phyloP scores from a whole-genome alignment of 2,329 filamentous ascomycete genomes.

The Tolypocladium amazonense region DNA sequence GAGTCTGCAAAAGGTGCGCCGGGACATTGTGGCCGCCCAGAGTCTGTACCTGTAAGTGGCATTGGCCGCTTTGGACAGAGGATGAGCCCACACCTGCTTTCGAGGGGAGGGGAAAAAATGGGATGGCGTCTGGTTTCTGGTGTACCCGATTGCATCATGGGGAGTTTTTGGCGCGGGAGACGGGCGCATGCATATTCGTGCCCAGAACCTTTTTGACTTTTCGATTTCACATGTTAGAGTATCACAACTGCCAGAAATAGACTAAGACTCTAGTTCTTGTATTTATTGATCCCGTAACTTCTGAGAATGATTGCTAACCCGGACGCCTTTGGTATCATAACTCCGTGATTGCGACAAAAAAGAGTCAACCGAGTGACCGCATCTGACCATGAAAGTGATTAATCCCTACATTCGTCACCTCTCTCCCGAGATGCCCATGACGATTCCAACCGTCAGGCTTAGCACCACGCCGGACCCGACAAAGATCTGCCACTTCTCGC shows the following conservation, averaged over 20 bases:
- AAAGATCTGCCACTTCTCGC: constrained; percentile 72
- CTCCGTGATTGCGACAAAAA: background rate
- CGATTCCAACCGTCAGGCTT: constrained; percentile 65
- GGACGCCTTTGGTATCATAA: background rate
- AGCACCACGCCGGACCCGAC: constrained; percentile 77
- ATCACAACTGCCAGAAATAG: background rate
- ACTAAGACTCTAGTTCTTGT: background rate
- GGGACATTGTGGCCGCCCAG: constrained; percentile 92
- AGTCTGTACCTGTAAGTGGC: constrained; percentile 65
- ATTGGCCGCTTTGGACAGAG: background rate
- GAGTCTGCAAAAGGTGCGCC: constrained; percentile 72
- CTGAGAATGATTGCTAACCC: background rate
- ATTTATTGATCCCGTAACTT: background rate
- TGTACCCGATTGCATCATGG: background rate
- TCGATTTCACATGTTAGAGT: background rate
- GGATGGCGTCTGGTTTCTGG: background rate
- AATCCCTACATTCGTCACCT: constrained; percentile 1
- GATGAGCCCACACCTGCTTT: background rate
- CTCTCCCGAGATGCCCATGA: constrained; percentile 37
- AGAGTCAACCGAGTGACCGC: background rate
- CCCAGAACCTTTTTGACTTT: background rate
- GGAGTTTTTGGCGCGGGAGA: background rate
- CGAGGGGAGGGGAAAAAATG: background rate
- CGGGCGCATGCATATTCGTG: background rate
- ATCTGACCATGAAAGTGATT: background rate